Conservation (phyloP, 2,329 filamentous ascomycete genomes). For the Camillea tinctor region DNA sequence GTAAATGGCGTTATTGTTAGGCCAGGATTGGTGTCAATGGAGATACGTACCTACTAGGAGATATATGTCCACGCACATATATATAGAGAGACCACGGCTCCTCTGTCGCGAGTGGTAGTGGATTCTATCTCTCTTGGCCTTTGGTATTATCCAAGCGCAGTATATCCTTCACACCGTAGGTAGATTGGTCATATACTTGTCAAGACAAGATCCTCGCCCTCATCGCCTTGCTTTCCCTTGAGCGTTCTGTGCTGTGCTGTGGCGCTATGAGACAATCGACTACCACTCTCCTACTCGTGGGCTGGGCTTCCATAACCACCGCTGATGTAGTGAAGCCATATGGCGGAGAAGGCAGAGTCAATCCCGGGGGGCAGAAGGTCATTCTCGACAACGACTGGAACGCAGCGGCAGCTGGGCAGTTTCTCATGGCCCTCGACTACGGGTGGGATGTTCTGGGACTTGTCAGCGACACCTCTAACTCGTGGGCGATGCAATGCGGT, state of each 20-base stretch:
- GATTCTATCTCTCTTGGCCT: no score
- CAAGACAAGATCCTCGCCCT: no score
- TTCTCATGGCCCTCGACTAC: slow-evolving; percentile 43
- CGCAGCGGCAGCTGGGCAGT: slow-evolving; percentile 41
- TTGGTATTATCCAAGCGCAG: no score
- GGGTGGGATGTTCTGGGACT: slow-evolving; percentile 43
- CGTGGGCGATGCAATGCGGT: slow-evolving; percentile 44
- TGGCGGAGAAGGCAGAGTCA: neutral
- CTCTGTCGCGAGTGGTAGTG: no score
- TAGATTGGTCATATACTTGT: no score
- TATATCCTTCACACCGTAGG: no score
- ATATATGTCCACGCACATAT: no score
- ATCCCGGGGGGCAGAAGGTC: slow-evolving; percentile 11
- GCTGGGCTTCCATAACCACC: neutral
- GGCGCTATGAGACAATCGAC: neutral
- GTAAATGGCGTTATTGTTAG: no score
- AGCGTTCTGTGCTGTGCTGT: neutral
- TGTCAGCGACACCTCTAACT: slow-evolving; percentile 41
- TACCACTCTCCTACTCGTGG: neutral
- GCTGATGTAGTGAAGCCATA: neutral
- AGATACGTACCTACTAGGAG: no score
- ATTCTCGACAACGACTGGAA: slow-evolving; percentile 49
- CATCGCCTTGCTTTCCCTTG: no score
- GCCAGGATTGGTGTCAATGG: no score
- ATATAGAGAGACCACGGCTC: no score